Evolutionary conservation across 2,329 filamentous ascomycete genomes (phyloP).

Genomic region (Fusarium anguioides): DNA sequence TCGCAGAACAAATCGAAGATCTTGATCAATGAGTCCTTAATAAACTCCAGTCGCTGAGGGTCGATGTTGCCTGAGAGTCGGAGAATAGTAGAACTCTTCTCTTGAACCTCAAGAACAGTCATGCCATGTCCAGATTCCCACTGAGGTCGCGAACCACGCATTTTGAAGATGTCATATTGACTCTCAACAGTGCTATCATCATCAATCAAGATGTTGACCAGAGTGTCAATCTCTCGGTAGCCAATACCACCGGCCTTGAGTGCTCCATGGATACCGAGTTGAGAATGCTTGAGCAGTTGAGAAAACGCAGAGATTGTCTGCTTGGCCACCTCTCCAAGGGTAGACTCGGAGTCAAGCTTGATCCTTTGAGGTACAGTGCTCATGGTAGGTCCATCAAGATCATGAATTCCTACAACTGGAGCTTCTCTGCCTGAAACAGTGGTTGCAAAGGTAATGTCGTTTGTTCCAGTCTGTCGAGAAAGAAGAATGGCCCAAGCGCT

Average conservation of each 20-base stretch:
- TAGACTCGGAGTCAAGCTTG: conserved; percentile 16
- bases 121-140: conserved; percentile 9
- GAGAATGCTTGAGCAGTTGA: conserved; percentile 34
- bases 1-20: not conserved
- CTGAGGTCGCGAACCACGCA: conserved; percentile 4
- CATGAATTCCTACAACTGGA: conserved; percentile 20
- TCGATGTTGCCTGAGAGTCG: conserved; percentile 20
- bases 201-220: conserved; percentile 28
- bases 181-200: not conserved
- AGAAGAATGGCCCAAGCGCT: conserved; percentile 33
- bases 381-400: conserved; percentile 20
- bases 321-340: conserved; percentile 41
- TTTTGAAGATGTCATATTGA: not conserved
- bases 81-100: not conserved
- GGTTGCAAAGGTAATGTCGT: conserved; percentile 26
- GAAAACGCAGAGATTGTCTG: not conserved
- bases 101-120: conserved; percentile 7
- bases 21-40: conserved; percentile 4
- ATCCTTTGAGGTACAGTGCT: conserved; percentile 41
- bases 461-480: not conserved
- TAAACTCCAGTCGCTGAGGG: not conserved
- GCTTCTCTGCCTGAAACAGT: conserved; percentile 33
- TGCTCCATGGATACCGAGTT: conserved; percentile 40
- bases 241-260: not conserved
- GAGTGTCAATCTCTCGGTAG: conserved; percentile 23